A percentile compares a stretch with the other conserved stretches of the same genome.
Evolutionary conservation across 1,139 yeast genomes (phyloP).

Genomic region (Williopsis jadinii): DNA sequence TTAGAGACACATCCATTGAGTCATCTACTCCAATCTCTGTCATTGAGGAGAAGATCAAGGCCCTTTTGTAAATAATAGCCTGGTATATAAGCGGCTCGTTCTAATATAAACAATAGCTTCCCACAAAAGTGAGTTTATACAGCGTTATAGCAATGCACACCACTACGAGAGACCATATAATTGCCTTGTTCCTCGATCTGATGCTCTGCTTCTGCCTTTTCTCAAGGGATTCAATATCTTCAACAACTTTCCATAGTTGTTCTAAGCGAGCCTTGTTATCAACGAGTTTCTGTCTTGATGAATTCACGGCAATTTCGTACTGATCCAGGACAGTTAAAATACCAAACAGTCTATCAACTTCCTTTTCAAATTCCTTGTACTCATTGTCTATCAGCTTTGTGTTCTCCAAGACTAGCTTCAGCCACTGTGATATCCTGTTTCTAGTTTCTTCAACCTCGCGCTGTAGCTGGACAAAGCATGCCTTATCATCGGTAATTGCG

Average conservation of each 20-base stretch:
- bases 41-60: conserved; percentile 24
- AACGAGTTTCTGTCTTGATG: conserved; percentile 7
- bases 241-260: conserved; percentile 6
- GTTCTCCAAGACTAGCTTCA: conserved; percentile 3
- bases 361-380: conserved; percentile 5
- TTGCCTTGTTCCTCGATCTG: conserved; percentile 4
- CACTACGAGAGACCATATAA: neutral
- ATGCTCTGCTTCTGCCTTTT: conserved; percentile 2
- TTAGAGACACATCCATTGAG: conserved; percentile 37
- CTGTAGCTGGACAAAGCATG: conserved; percentile 1
- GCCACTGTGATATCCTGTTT: conserved; percentile 2
- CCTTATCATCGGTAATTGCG: neutral
- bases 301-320: conserved; percentile 7
- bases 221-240: conserved; percentile 6
- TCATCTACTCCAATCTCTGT: conserved; percentile 32
- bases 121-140: too few species aligned
- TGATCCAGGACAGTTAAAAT: conserved; percentile 7
- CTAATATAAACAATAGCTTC: too few species aligned
- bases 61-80: conserved; percentile 3
- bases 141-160: too few species aligned
- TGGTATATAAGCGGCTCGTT: neutral
- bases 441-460: neutral
- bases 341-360: conserved; percentile 5
- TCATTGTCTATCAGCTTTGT: conserved; percentile 2
- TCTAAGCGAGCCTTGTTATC: conserved; percentile 6